Percentiles rank a stretch among this genome's conserved stretches.
Evolutionary conservation across 352 stramenopile genomes (phyloP).

Genomic region (Phytopythium oedochilum): DNA sequence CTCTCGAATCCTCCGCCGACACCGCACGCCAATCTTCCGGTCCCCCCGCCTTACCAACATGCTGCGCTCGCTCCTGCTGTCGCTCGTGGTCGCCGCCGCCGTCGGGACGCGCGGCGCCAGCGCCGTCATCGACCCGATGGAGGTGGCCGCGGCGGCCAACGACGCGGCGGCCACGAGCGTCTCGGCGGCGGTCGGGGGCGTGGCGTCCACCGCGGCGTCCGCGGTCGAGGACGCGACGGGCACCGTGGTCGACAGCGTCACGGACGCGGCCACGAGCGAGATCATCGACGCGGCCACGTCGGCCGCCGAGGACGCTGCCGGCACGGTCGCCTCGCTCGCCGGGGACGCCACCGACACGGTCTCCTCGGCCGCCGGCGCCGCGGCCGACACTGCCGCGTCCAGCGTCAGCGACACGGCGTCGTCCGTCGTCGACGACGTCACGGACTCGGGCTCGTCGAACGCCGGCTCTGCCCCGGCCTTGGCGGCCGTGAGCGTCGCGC

Average conservation of each 20-base stretch:
- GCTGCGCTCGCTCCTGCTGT: slow-evolving; percentile 18
- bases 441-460: neutral
- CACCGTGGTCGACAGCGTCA: slow-evolving; percentile 9
- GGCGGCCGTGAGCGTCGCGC: neutral
- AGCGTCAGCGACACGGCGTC: slow-evolving; percentile 1
- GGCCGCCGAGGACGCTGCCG: slow-evolving; percentile 14
- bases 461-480: neutral
- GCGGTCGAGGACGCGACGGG: slow-evolving; percentile 7
- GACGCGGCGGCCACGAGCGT: slow-evolving; percentile 9
- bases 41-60: slow-evolving; percentile 9
- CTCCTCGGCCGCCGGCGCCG: slow-evolving; percentile 18
- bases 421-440: neutral
- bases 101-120: slow-evolving; percentile 7
- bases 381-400: slow-evolving; percentile 13
- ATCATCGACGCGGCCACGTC: slow-evolving; percentile 16
- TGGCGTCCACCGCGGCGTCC: neutral
- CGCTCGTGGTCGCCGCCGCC: slow-evolving; percentile 18
- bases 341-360: slow-evolving; percentile 12
- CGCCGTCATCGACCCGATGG: slow-evolving; percentile 19
- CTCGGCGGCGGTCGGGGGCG: slow-evolving; percentile 8
- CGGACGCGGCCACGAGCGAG: slow-evolving; percentile 8
- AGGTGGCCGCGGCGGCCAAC: slow-evolving; percentile 15
- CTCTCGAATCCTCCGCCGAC: neutral
- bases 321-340: slow-evolving; percentile 10
- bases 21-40: neutral